Conservation (phyloP, 2,329 filamentous ascomycete genomes). For the Bretziella fagacearum region DNA sequence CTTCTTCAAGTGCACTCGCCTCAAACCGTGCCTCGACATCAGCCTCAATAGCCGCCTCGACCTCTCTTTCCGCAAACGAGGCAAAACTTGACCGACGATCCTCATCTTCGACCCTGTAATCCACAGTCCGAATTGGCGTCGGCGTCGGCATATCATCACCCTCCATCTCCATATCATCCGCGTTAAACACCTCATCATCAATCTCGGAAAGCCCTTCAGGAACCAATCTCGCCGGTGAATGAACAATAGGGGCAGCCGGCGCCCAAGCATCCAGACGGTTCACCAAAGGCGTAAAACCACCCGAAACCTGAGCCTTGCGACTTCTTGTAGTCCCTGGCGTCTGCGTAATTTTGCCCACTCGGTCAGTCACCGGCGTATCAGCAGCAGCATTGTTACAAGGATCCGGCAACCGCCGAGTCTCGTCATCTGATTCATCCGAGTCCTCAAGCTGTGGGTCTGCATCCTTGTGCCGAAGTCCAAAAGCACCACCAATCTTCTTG, state of each 20-base stretch:
- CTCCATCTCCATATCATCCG: slow-evolving; percentile 13
- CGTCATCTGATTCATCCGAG: slow-evolving; percentile 33
- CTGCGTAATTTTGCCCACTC: slow-evolving; percentile 17
- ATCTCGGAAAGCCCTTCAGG: not conserved
- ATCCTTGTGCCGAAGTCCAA: slow-evolving; percentile 30
- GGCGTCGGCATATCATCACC: slow-evolving; percentile 6
- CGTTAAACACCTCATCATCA: slow-evolving; percentile 5
- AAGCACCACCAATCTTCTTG: slow-evolving; percentile 16
- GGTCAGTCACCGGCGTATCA: slow-evolving; percentile 28
- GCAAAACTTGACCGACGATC: slow-evolving; percentile 14
- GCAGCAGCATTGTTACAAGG: slow-evolving; percentile 17
- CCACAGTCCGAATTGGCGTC: not conserved
- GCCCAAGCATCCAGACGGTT: slow-evolving; percentile 46
- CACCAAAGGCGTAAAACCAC: slow-evolving; percentile 48
- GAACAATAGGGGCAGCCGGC: slow-evolving; percentile 35
- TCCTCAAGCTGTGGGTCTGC: slow-evolving; percentile 30
- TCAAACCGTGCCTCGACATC: slow-evolving; percentile 20
- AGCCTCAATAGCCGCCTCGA: slow-evolving; percentile 24
- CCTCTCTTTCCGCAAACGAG: slow-evolving; percentile 30
- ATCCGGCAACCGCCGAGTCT: not conserved
- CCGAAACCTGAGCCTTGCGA: slow-evolving; percentile 21
- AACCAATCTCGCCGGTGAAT: not conserved
- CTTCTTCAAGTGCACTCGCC: too few relatives aligned
- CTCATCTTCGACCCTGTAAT: not conserved
- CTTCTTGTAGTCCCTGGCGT: slow-evolving; percentile 18